Evolutionary conservation across 495 filamentous ascomycete genomes (phyloP), one percentile per base, ranked within the genome.

Genomic region (Podospora didyma): DNA sequence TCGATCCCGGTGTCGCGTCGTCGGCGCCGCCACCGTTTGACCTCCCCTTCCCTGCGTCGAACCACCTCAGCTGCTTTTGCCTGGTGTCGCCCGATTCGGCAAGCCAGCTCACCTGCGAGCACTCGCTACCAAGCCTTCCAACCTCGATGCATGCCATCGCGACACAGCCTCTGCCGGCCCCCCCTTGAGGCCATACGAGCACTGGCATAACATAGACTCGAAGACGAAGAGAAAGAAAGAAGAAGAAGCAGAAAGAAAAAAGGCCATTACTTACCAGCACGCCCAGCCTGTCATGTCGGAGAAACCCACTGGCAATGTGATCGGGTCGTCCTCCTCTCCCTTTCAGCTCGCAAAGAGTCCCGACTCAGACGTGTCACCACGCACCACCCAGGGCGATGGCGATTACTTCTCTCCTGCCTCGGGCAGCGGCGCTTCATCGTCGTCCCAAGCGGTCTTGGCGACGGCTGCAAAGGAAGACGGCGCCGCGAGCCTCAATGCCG

Each of bases 141-240:
- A 58, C 22, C 65, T 70, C 73, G 65, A 76, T 76, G 75, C 75
- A 54, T 62, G 63, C 62, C 63, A 39, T 62, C 67, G 62, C 66
- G 57, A 68, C 60, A 63, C 64, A 72, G 68, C 73, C 70, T 71
- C 69, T 75, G 72, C 74, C 70, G 75, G 71, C 72, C 74, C 74
- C 72, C 65, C 51, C 53, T 60, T 57, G 74, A 77, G 74, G 73
- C 66, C 71, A 67, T 62, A 62, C 62, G 63, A 69, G 71, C 69
- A 62, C 54, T 69, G 69, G 73, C 72, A 67, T 65, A 69, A 68
- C 26, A 31, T 9, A 31, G 9, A 31, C 26, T 54, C 21, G 17
- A 47, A n/a, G n/a, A n/a, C n/a, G n/a, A n/a, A n/a, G n/a, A n/a
- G n/a, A n/a, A n/a, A n/a, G n/a, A n/a, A n/a, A n/a, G n/a, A n/a